phyloP scores from a whole-genome alignment of 495 filamentous ascomycete genomes.

The Penicillium mononematosum region DNA sequence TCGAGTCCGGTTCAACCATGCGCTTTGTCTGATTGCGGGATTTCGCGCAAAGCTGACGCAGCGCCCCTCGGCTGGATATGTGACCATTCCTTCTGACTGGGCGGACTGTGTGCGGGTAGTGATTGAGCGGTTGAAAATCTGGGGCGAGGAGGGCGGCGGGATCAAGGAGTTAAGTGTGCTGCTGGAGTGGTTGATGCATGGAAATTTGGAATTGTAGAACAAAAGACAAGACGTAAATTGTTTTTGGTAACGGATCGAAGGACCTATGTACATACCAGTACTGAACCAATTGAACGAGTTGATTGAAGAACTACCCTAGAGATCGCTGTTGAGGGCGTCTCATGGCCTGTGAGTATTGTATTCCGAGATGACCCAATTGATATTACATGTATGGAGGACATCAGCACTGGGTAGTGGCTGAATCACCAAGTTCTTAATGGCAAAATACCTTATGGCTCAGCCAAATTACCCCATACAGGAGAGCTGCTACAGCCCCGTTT shows the following conservation, averaged over 20 bases:
- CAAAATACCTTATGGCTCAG: not conserved
- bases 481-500: constrained; percentile 12
- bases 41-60: constrained; percentile 27
- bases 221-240: constrained; percentile 5
- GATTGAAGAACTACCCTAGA: not conserved
- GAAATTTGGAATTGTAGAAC: constrained; percentile 14
- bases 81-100: constrained; percentile 27
- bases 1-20: constrained; percentile 33
- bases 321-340: not conserved
- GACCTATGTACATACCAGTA: not conserved
- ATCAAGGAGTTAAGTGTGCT: constrained; percentile 29
- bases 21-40: constrained; percentile 30
- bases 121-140: constrained; percentile 28
- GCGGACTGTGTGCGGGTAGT: constrained; percentile 27
- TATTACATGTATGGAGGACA: no score
- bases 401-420: not conserved
- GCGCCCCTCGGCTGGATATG: constrained; percentile 23
- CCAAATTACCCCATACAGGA: not conserved
- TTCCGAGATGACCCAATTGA: not conserved
- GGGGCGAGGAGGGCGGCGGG: constrained; percentile 31
- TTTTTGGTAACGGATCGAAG: not conserved
- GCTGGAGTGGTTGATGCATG: constrained; percentile 32
- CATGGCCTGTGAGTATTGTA: not conserved
- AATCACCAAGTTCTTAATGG: not conserved
- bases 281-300: not conserved